Evolutionary conservation across 345 rosid species (phyloP).

Genomic region (Erysimum cheiranthoides): DNA sequence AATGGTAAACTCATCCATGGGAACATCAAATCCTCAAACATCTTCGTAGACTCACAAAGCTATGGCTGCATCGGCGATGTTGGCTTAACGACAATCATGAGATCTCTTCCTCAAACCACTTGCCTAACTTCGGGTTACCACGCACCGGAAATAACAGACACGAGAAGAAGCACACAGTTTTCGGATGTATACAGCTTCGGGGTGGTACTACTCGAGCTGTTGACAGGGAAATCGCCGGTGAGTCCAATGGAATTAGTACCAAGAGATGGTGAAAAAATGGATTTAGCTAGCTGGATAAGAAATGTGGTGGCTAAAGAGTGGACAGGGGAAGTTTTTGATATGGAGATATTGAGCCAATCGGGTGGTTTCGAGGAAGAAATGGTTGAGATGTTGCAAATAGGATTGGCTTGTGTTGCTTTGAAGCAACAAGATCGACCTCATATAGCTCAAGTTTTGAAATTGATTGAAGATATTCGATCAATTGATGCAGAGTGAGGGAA

Average conservation of each 20-base stretch:
- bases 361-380: slow-evolving; percentile 72
- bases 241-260: slow-evolving; percentile 53
- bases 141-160: slow-evolving; percentile 94
- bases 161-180: slow-evolving; percentile 76
- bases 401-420: slow-evolving; percentile 64
- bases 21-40: slow-evolving; percentile 81
- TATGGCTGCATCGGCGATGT: slow-evolving; percentile 75
- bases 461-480: slow-evolving; percentile 67
- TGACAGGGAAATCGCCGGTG: slow-evolving; percentile 88
- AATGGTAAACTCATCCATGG: slow-evolving; percentile 73
- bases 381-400: slow-evolving; percentile 90
- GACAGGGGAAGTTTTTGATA: slow-evolving; percentile 84
- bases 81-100: slow-evolving; percentile 72
- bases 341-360: slow-evolving; percentile 63
- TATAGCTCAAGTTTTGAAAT: slow-evolving; percentile 61
- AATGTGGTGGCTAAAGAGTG: slow-evolving; percentile 71
- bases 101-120: slow-evolving; percentile 63
- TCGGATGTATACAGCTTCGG: slow-evolving; percentile 96
- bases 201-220: slow-evolving; percentile 80
- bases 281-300: slow-evolving; percentile 76
- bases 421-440: slow-evolving; percentile 63
- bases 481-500: slow-evolving; percentile 51
- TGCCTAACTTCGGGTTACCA: slow-evolving; percentile 78
- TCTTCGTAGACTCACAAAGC: slow-evolving; percentile 64
- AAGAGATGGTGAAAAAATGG: slow-evolving; percentile 50